These are phyloP conservation scores for Penicillium herquei DNA, from an alignment of 495 filamentous ascomycete species.

Conservation along the genomic window DNA sequence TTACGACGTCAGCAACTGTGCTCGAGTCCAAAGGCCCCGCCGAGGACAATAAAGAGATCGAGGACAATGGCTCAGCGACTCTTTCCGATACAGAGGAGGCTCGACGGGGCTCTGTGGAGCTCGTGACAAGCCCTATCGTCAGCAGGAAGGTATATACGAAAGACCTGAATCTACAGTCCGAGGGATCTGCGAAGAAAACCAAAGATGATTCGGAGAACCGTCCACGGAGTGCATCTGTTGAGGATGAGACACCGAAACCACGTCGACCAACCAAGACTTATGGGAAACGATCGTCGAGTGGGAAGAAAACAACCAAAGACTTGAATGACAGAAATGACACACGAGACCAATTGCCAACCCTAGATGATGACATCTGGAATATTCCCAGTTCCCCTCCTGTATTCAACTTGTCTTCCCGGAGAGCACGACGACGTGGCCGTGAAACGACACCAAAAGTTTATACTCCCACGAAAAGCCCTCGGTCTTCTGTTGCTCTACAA, in stretches of 20 bases:
- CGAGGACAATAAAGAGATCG: neutral
- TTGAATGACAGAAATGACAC: neutral
- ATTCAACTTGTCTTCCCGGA: slow-evolving; percentile 2
- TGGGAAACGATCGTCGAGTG: slow-evolving; percentile 13
- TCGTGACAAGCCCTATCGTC: neutral
- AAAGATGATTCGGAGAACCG: neutral
- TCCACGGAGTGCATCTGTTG: neutral
- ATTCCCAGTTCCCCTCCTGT: slow-evolving; percentile 17
- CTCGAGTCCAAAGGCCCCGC: neutral
- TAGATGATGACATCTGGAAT: slow-evolving; percentile 21
- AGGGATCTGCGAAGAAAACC: neutral
- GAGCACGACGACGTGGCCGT: slow-evolving; percentile 4
- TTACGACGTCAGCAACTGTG: slow-evolving; percentile 4
- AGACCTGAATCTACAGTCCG: neutral
- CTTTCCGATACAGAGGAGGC: slow-evolving; percentile 3
- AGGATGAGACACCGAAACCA: neutral
- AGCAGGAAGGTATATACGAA: neutral
- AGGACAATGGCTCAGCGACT: slow-evolving; percentile 1
- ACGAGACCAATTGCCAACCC: neutral
- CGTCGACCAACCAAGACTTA: slow-evolving; percentile 7
- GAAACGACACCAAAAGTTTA: slow-evolving; percentile 10
- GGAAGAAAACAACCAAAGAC: neutral
- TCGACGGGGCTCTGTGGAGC: slow-evolving; percentile 1
- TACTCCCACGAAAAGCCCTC: neutral
- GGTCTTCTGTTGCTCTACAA: neutral